Evolutionary conservation across 345 rosid genomes (phyloP).

Genomic region (Rhodamnia argentea): DNA sequence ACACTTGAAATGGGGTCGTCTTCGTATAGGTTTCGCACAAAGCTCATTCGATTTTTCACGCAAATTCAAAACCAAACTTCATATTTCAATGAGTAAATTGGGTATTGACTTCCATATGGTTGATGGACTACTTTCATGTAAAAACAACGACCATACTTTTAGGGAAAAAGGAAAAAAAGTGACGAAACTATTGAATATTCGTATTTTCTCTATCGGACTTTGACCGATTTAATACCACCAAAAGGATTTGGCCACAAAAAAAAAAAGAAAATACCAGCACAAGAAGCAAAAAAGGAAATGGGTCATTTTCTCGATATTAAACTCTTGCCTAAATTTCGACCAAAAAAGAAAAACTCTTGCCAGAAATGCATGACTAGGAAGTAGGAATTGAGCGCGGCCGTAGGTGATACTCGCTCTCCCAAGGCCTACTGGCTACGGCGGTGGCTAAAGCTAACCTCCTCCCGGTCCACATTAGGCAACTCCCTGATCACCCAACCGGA

Average conservation of each 20-base stretch:
- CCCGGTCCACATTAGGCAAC: not conserved
- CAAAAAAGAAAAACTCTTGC: not conserved
- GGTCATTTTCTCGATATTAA: not conserved
- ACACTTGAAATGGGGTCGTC: not conserved
- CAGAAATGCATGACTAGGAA: not conserved
- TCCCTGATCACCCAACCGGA: not conserved
- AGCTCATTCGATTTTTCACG: not conserved
- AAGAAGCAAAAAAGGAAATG: not conserved
- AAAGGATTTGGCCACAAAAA: not conserved
- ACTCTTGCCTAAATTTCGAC: not conserved
- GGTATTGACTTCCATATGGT: not conserved
- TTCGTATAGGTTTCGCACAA: not conserved
- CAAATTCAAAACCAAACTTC: not conserved
- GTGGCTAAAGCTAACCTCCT: not conserved
- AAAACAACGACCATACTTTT: not conserved
- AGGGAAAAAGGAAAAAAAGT: not conserved
- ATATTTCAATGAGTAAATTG: not conserved
- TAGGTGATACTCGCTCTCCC: not conserved
- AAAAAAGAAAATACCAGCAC: too few relatives aligned
- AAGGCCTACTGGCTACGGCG: not conserved
- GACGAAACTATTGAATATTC: not conserved
- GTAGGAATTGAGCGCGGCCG: not conserved
- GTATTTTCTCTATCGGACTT: not conserved
- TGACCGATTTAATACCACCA: not conserved
- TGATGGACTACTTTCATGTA: not conserved